phyloP scores from a whole-genome alignment of 2,329 filamentous ascomycete genomes.

The Fusarium sp. region DNA sequence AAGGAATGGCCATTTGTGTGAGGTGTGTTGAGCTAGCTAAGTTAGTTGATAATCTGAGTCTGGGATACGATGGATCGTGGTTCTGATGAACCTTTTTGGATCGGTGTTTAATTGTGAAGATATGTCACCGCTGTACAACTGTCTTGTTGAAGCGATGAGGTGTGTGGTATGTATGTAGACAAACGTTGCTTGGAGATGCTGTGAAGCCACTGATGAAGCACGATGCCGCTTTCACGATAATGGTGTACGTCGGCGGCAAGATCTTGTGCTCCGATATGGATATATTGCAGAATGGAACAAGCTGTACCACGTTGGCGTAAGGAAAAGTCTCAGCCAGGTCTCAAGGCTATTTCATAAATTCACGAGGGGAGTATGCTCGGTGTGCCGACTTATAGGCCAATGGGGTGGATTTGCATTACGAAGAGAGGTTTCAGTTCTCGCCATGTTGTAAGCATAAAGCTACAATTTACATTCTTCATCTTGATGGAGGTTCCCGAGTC shows the following conservation, averaged over 20 bases:
- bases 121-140: slow-evolving; percentile 5
- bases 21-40: slow-evolving; percentile 24
- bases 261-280: slow-evolving; percentile 12
- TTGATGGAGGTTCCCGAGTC: background rate
- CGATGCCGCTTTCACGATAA: slow-evolving; percentile 18
- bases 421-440: slow-evolving; percentile 8
- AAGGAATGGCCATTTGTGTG: slow-evolving; percentile 17
- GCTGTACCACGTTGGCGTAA: slow-evolving; percentile 19
- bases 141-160: background rate
- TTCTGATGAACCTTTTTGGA: slow-evolving; percentile 14
- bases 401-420: background rate
- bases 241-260: slow-evolving; percentile 4
- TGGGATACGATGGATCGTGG: slow-evolving; percentile 32
- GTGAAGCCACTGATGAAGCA: slow-evolving; percentile 16
- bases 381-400: background rate
- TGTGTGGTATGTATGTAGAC: slow-evolving; percentile 15
- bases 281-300: background rate
- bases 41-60: slow-evolving; percentile 25
- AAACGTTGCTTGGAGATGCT: slow-evolving; percentile 16
- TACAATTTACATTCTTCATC: background rate
- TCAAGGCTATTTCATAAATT: slow-evolving; percentile 21
- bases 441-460: slow-evolving; percentile 6
- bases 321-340: slow-evolving; percentile 24
- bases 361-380: slow-evolving; percentile 7
- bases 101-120: slow-evolving; percentile 27